A percentile compares a stretch with the other conserved stretches of the same genome.
Conservation (phyloP, 805 yeast species). For the Kodamaea fukazawae region DNA sequence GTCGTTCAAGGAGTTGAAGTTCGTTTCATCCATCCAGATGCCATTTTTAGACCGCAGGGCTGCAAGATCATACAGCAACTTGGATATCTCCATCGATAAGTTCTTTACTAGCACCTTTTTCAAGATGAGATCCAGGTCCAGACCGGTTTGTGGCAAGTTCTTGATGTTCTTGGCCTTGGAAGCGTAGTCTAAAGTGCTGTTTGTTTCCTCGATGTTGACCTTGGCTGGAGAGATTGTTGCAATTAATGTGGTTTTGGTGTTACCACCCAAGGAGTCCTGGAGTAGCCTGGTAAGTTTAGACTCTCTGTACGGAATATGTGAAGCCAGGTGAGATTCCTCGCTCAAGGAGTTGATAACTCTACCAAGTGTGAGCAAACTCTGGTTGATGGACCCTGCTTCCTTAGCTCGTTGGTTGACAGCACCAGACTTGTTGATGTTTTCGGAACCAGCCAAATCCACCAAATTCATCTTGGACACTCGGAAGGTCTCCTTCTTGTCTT, state of each 20-base stretch:
- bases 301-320: conserved; percentile 82
- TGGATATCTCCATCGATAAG: conserved; percentile 52
- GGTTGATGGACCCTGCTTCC: conserved; percentile 93
- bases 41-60: conserved; percentile 68
- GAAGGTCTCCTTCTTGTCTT: conserved; percentile 34
- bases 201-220: conserved; percentile 73
- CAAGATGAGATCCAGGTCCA: conserved; percentile 39
- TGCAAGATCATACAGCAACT: conserved; percentile 55
- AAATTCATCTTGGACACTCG: conserved; percentile 68
- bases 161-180: conserved; percentile 79
- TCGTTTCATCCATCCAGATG: conserved; percentile 57
- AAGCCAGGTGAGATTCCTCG: conserved; percentile 17
- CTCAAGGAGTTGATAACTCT: conserved; percentile 69
- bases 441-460: conserved; percentile 95
- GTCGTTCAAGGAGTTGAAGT: conserved; percentile 37
- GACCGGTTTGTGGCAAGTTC: conserved; percentile 53
- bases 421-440: conserved; percentile 83
- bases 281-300: conserved; percentile 68
- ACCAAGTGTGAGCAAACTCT: conserved; percentile 81
- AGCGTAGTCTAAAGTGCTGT: conserved; percentile 85
- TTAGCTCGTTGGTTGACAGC: conserved; percentile 82
- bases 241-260: conserved; percentile 80
- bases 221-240: conserved; percentile 87
- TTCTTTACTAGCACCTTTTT: conserved; percentile 54
- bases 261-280: conserved; percentile 84